Conservation (phyloP, 495 filamentous ascomycete species). For the Clavariopsis aquatica region DNA sequence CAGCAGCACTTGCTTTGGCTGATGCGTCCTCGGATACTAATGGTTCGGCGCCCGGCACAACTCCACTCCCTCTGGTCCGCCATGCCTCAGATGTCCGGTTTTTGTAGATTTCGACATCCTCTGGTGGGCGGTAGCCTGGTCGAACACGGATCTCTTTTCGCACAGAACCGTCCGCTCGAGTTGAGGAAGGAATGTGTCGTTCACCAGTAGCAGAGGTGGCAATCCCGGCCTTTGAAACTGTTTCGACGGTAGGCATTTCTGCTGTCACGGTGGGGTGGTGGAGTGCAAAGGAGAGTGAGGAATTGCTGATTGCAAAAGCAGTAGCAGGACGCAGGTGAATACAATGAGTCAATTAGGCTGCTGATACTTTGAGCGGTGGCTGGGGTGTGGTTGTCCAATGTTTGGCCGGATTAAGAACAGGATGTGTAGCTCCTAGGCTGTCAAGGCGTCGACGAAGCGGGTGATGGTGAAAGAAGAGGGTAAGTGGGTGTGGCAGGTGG, state of each 20-base stretch:
- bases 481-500: not conserved
- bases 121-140: slow-evolving; percentile 90
- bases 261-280: not conserved
- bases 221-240: slow-evolving; percentile 71
- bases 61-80: slow-evolving; percentile 74
- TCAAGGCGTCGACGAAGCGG: slow-evolving; percentile 8
- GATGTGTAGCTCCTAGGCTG: not conserved
- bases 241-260: slow-evolving; percentile 40
- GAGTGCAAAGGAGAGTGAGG: not conserved
- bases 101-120: slow-evolving; percentile 96
- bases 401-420: not conserved
- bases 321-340: not conserved
- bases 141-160: slow-evolving; percentile 90
- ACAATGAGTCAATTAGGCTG: not conserved
- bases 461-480: slow-evolving; percentile 41
- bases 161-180: slow-evolving; percentile 81
- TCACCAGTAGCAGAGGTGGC: slow-evolving; percentile 70
- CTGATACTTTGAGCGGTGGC: not conserved
- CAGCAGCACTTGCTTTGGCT: slow-evolving; percentile 49
- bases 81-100: slow-evolving; percentile 85
- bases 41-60: slow-evolving; percentile 77
- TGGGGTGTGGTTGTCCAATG: not conserved
- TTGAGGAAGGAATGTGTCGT: slow-evolving; percentile 82
- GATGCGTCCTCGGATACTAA: slow-evolving; percentile 49
- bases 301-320: too few species aligned